Evolutionary conservation across 495 filamentous ascomycete species (phyloP), one percentile per base, ranked within the genome.

Genomic region (Penicillium dipodomyicola): DNA sequence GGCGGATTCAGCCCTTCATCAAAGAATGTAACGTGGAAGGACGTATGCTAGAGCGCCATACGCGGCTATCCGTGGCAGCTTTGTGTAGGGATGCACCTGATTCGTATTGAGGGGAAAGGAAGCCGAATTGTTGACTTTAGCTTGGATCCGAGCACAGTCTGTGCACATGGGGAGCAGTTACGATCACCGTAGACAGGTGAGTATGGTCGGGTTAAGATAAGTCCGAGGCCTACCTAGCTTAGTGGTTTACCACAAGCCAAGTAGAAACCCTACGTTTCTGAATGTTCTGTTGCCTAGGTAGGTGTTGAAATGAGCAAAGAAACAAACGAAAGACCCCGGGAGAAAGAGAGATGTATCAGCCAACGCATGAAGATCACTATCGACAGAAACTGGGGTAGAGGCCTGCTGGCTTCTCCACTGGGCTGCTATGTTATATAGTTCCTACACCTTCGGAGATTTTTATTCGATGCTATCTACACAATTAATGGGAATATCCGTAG

Each of bases 361-460:
- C 42, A 23, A 25, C 22, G 47, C 14, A 9, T 25, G 52, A 47
- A 47, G 43, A 54, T 54, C 51, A 45, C 7, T 41, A 54, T 54
- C 52, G 52, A 35, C 43, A 27, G 52, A 39, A 37, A 30, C 52
- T 39, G 42, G 33, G 52, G 52, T 40, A 40, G 23, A 39, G 29
- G 9, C 43, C 29, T 23, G 43, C 29, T 4, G n/a, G 7, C 23
- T 22, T 46, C 43, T 47, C 52, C 43, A 54, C 52, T 22, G 47
- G 12, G n/a, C 25, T 45, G 41, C 41, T 10, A n/a, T 14, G 8
- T 30, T 47, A 8, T n/a, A 17, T 29, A 25, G 14, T 41, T 29
- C 43, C n/a, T 17, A 51, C 19, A 15, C n/a, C 29, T 23, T 9
- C 14, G 22, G 14, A 12, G 3, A 4, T 5, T 2, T 37, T 37